Conservation (phyloP, 495 filamentous ascomycete genomes). For the Daldinia caldariorum region DNA sequence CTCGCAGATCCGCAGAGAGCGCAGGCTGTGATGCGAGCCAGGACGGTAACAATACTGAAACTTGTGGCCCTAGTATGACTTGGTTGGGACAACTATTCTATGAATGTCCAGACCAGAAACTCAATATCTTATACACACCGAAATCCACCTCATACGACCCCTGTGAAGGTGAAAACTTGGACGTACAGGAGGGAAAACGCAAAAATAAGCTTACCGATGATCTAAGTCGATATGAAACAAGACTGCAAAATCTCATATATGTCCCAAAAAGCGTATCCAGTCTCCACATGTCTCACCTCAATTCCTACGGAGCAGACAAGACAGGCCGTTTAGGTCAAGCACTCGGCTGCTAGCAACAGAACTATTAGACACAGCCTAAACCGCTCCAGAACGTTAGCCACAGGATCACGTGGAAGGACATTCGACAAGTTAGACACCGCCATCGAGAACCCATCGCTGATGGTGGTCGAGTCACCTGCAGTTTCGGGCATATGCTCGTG, state of each 20-base stretch:
- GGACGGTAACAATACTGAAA: background rate
- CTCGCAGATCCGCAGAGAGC: conserved; percentile 23
- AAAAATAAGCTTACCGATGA: conserved; percentile 39
- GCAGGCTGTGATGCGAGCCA: background rate
- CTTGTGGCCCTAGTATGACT: background rate
- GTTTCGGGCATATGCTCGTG: conserved; percentile 8
- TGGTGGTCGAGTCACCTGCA: background rate
- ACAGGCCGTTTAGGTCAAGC: conserved; percentile 4
- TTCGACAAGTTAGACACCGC: conserved; percentile 2
- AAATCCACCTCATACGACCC: conserved; percentile 7
- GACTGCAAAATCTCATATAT: conserved; percentile 19
- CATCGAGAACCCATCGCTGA: background rate
- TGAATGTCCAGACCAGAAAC: background rate
- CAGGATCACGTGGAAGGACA: conserved; percentile 1
- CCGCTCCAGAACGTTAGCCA: background rate
- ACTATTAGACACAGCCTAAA: conserved; percentile 16
- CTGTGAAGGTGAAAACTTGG: background rate
- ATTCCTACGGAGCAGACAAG: conserved; percentile 28
- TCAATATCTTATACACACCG: conserved; percentile 1
- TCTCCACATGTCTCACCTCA: conserved; percentile 32
- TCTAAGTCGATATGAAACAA: conserved; percentile 25
- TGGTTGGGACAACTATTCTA: conserved; percentile 4
- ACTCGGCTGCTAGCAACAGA: conserved; percentile 4
- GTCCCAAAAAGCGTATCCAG: conserved; percentile 21
- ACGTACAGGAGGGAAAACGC: conserved; percentile 11